Base-by-base conservation (phyloP, 495 filamentous ascomycete genomes). In the Tetracladium setigerum region DNA sequence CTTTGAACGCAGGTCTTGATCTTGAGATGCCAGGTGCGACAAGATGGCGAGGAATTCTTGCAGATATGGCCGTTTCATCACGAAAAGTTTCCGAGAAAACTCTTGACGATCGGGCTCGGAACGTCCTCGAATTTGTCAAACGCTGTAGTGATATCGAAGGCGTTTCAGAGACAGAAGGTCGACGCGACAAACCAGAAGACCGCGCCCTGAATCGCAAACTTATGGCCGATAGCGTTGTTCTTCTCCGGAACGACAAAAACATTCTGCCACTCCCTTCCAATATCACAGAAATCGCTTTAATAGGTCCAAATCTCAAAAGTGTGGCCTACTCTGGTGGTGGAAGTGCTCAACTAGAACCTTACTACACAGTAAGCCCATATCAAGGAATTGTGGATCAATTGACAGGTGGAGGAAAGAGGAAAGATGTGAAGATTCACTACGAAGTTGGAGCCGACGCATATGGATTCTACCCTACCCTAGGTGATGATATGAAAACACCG, bases 281-380 rank as follows among this genome's bases (percentile, higher is more conserved):
- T 58, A 62, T 15, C 8, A 35, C 30, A 24, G 43, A 18, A 5
- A 19, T 50, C 18, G 45, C 42, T 1, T 15, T 47, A 10, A 37
- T 44, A 2, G 49, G 49, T 10, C 24, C 70, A 64, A 63, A 68
- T 40, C 72, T 83, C 30, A 82, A 80, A 53, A 62, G 76, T 22
- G 75, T 79, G 0, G 72, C 76, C 7, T 81, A 77, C 58, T 76
- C 77, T 53, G 83, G 83, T 37, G 83, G 83, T 51, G 83, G 83
- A n/a, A 83, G 78, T 33, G 82, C 83, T 0, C 73, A 73, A 2
- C 59, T 86, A 30, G 67, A 69, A 15, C 70, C 81, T 1, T 84
- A 84, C 60, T 85, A 86, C 58, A 71, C 71, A 2, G 69, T 82
- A 30, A 77, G 77, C 1, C 81, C 82, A 1, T 82, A 72, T 52